Conservation (phyloP, 768 basidiomycete species). For the Sutorius australiensis region DNA sequence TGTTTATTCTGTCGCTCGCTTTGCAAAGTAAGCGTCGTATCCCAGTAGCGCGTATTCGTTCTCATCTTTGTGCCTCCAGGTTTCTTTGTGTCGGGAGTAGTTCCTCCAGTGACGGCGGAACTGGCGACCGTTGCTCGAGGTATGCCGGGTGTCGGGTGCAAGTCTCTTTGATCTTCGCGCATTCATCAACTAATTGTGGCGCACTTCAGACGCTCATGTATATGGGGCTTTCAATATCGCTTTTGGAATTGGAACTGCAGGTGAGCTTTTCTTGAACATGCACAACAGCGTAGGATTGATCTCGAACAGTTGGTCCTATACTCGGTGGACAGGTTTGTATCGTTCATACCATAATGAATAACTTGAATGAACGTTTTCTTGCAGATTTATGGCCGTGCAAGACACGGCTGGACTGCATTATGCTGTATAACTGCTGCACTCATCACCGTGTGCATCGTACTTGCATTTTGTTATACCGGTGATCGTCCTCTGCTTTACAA, state of each 20-base stretch:
- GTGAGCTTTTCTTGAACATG: constrained; percentile 35
- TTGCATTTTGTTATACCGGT: constrained; percentile 49
- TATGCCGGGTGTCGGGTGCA: constrained; percentile 67
- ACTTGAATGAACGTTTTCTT: constrained; percentile 3
- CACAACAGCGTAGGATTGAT: constrained; percentile 1
- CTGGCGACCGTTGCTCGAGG: constrained; percentile 55
- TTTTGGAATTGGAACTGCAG: constrained; percentile 59
- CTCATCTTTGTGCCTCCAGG: constrained; percentile 34
- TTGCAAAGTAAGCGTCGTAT: constrained; percentile 46
- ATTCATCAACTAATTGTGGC: neutral
- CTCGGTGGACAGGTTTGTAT: constrained; percentile 59
- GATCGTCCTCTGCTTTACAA: constrained; percentile 38
- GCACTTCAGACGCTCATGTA: constrained; percentile 58
- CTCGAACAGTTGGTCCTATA: constrained; percentile 57
- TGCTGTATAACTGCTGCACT: constrained; percentile 47
- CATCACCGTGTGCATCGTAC: constrained; percentile 34
- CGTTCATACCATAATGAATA: neutral
- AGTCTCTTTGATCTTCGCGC: constrained; percentile 21
- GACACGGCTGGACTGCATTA: constrained; percentile 58
- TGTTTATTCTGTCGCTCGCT: constrained; percentile 39
- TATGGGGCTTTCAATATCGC: constrained; percentile 74
- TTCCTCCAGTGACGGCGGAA: constrained; percentile 64
- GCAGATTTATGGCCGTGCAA: constrained; percentile 57
- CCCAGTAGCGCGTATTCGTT: neutral
- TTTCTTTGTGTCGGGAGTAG: constrained; percentile 56